Evolutionary conservation across 345 rosid genomes (phyloP), one percentile per base, ranked within the genome.

Genomic region (Populus deltoides): DNA sequence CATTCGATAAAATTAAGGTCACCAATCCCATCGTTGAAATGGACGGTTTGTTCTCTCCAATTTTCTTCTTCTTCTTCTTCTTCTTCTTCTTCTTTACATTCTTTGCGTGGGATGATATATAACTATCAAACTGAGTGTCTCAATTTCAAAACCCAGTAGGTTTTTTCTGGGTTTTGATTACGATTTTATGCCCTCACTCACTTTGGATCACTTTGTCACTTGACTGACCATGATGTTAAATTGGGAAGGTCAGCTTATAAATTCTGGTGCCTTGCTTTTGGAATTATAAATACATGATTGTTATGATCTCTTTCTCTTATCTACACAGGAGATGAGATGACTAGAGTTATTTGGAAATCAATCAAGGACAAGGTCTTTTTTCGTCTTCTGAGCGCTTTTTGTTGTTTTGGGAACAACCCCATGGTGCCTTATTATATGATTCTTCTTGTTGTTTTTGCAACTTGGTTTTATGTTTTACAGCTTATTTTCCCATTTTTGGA

Each of bases 401-500:
- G 17, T 68, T 67, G 18, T 24, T 43, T 61, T 72, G 35, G n/a
- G n/a, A 67, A 27, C 27, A 67, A 18, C 29, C 39, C 13, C 24
- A 49, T 49, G 41, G n/a, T 76, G 7, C 15, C 15, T 25, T 76
- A 9, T 49, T 31, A 22, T 9, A 4, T 70, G 18, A 16, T 77
- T 35, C 17, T 68, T 35, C 17, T 38, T 33, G 0, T 36, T 6
- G 24, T 18, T 24, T 68, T 18, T 20, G 12, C 25, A 7, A 68
- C 71, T 8, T 68, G 6, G 13, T 25, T 69, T 43, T 11, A 35
- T 12, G 20, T 24, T 17, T 55, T 13, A n/a, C 91, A 96, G 99
- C 99, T 96, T 77, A 89, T 96, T 82, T 84, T 92, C 22, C 99
- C 99, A 6, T 91, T 91, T 81, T 36, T 91, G 90, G 92, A 90